Base-by-base conservation (phyloP, 805 yeast genomes). In the Wickerhamiella azymoides region DNA sequence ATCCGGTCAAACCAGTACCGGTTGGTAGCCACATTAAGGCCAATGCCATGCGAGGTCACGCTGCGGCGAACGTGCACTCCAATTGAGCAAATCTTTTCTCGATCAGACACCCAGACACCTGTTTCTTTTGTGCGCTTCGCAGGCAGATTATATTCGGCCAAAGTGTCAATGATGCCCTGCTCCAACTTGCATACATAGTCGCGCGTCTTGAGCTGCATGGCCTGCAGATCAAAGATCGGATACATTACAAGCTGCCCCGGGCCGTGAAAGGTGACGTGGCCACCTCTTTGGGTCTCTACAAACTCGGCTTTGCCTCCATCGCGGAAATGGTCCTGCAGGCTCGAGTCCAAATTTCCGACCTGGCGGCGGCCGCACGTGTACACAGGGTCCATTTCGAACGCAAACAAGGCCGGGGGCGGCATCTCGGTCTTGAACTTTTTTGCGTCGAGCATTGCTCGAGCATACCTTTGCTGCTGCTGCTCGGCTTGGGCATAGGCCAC, bases 251-350 rank as follows among this genome's bases (percentile, higher is more conserved):
- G 59, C 62, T 92, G 99, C 0, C 98, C 98, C 1, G 92, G 82
- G 0, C 97, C 97, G 64, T 92, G 99, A 69, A 84, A 92, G 0
- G 98, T 92, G 1, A 92, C 76, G 59, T 92, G 94, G 0, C 99
- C 99, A 13, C 99, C 99, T 50, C 99, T 68, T 45, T 77, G 77
- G 0, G 92, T 73, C 55, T 84, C 89, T n/a, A 79, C 72, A 57
- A 76, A 83, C 26, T 70, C 69, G 13, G 86, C 80, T 16, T 43
- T 43, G 51, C 27, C 48, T 5, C 54, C 58, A 30, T 18, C 37
- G 2, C 18, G 21, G 25, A 61, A 60, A 53, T 39, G 49, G 40
- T 50, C 58, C 50, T 39, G 50, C 44, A 57, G 62, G 2, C 50
- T 55, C 5, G 49, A 50, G 1, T 70, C 59, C 0, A 77, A 63